These are phyloP conservation scores for Pseudevernia furfuracea DNA, from an alignment of 495 filamentous ascomycete species.

Conservation along the genomic window DNA sequence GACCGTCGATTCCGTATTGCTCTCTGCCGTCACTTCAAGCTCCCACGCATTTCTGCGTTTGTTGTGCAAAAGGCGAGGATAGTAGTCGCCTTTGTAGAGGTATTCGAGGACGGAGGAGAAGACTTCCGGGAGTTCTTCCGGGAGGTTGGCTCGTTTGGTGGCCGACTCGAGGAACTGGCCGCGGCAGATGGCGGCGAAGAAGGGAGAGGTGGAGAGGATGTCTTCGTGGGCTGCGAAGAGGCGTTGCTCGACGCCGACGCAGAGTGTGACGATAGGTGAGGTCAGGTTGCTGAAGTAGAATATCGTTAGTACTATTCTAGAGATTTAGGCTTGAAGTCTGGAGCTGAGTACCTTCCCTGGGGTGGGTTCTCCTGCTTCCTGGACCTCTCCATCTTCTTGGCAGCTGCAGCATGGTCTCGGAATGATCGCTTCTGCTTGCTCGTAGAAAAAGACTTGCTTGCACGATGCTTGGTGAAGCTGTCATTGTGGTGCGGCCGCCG, in stretches of 20 bases:
- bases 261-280: slow-evolving; percentile 70
- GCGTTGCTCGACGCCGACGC: slow-evolving; percentile 66
- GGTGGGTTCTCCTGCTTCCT: slow-evolving; percentile 30
- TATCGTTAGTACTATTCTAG: slow-evolving; percentile 2
- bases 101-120: slow-evolving; percentile 88
- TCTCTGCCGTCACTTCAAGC: slow-evolving; percentile 49
- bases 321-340: neutral
- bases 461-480: slow-evolving; percentile 42
- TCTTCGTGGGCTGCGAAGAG: slow-evolving; percentile 90
- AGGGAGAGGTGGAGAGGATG: slow-evolving; percentile 67
- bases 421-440: slow-evolving; percentile 29
- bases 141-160: slow-evolving; percentile 66
- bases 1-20: slow-evolving; percentile 49
- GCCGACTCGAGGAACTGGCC: slow-evolving; percentile 55
- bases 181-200: slow-evolving; percentile 54
- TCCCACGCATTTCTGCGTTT: slow-evolving; percentile 61
- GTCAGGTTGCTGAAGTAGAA: slow-evolving; percentile 43
- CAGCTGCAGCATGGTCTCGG: slow-evolving; percentile 28
- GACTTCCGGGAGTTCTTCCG: slow-evolving; percentile 80
- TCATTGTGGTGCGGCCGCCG: slow-evolving; percentile 31
- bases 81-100: slow-evolving; percentile 93
- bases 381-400: slow-evolving; percentile 28
- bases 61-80: slow-evolving; percentile 65
- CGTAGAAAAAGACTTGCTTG: slow-evolving; percentile 36
- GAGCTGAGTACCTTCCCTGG: slow-evolving; percentile 35